A percentile compares a stretch with the other conserved stretches of the same genome.
Evolutionary conservation across 257 asterid genomes (phyloP).

Genomic region (Ilex asprella): DNA sequence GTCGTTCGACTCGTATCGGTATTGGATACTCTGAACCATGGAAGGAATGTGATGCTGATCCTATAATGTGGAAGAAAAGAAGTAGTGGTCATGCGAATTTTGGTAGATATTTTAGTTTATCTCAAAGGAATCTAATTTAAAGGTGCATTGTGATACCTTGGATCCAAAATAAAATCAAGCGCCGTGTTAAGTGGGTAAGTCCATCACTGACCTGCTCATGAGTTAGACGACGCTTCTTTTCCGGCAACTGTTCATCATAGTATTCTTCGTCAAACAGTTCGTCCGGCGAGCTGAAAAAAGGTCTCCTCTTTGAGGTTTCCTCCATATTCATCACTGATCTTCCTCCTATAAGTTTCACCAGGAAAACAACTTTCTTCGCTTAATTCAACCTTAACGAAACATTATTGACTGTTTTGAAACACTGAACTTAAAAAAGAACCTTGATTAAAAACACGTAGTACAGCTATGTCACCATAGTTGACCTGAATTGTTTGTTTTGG

Average conservation of each 20-base stretch:
- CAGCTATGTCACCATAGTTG: too few species aligned
- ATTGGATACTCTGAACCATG: too few species aligned
- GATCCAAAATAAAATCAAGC: too few species aligned
- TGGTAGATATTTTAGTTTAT: constrained; percentile 3
- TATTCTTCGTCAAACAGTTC: constrained; percentile 82
- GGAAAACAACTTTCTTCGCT: background rate
- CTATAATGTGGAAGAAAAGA: background rate
- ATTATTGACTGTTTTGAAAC: too few species aligned
- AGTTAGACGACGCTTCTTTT: constrained; percentile 94
- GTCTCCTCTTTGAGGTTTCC: constrained; percentile 64
- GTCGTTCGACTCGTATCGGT: too few species aligned
- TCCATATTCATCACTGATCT: constrained; percentile 65
- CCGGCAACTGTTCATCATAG: constrained; percentile 89
- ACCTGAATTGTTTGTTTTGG: too few species aligned
- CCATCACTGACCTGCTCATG: constrained; percentile 64
- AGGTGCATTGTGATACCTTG: too few species aligned
- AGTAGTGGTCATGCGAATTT: constrained; percentile 3
- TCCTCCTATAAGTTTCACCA: constrained; percentile 28
- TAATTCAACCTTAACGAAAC: too few species aligned
- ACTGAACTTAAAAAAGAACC: too few species aligned
- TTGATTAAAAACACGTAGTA: too few species aligned
- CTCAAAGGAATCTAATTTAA: background rate
- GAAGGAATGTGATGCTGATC: constrained; percentile 8
- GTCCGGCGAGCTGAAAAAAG: constrained; percentile 69
- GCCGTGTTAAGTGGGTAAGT: too few species aligned